Percentiles rank a stretch among this genome's conserved stretches.
Conservation (phyloP, 2,329 filamentous ascomycete species). For the Beauveria sp. region DNA sequence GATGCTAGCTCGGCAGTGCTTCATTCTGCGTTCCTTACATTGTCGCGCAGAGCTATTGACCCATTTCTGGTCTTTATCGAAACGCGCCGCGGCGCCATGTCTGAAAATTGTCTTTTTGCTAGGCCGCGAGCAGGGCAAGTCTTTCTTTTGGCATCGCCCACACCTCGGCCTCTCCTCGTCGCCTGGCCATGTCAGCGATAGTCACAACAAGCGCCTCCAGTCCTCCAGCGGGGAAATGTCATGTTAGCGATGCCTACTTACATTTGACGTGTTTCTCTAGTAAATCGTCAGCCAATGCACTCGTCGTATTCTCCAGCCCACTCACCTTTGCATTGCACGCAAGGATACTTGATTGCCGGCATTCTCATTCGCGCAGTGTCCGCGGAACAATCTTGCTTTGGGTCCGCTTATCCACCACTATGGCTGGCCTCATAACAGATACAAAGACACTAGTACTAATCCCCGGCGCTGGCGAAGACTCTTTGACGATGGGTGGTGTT, state of each 20-base stretch:
- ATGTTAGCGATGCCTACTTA: constrained; percentile 1
- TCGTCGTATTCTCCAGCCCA: not conserved
- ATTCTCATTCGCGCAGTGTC: constrained; percentile 9
- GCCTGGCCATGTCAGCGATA: constrained; percentile 18
- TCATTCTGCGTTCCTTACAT: constrained; percentile 21
- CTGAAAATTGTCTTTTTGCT: constrained; percentile 29
- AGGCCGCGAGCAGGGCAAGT: constrained; percentile 27
- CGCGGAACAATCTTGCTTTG: not conserved
- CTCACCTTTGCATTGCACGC: constrained; percentile 19
- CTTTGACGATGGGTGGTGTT: not conserved
- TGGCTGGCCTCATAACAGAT: not conserved
- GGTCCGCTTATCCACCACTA: not conserved
- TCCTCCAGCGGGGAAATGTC: not conserved
- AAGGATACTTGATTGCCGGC: constrained; percentile 18
- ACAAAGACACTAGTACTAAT: not conserved
- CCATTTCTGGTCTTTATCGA: constrained; percentile 30
- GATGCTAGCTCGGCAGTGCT: not conserved
- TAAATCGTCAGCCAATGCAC: constrained; percentile 4
- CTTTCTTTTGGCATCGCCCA: constrained; percentile 25
- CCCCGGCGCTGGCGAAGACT: not conserved
- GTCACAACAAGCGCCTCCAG: not conserved
- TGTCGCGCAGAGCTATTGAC: constrained; percentile 27
- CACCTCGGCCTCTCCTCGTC: constrained; percentile 32
- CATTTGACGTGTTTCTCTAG: constrained; percentile 21
- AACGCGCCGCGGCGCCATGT: constrained; percentile 25